These are phyloP conservation scores for Yamadazyma akitaensis DNA, from an alignment of 805 yeast genomes.

Conservation along the genomic window DNA sequence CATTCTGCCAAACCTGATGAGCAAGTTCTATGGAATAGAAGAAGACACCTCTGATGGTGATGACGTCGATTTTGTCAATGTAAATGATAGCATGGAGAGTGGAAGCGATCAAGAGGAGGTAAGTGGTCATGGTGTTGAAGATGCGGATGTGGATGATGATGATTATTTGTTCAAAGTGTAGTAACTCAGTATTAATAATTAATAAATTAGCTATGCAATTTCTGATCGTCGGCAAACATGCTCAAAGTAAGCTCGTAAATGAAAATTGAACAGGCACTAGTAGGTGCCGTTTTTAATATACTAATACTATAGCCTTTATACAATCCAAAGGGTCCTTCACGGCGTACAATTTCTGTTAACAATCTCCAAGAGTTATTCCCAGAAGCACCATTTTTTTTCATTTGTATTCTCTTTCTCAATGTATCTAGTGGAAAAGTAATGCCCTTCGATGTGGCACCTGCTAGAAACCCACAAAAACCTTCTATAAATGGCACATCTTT, in stretches of 20 bases:
- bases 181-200: not conserved
- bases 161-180: constrained; percentile 30
- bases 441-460: constrained; percentile 74
- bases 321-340: constrained; percentile 65
- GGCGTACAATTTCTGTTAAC: constrained; percentile 37
- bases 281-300: constrained; percentile 75
- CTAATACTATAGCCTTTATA: constrained; percentile 76
- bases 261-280: constrained; percentile 64
- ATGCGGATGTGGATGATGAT: constrained; percentile 21
- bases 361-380: constrained; percentile 16
- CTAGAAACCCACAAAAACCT: constrained; percentile 64
- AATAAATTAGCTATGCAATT: not conserved
- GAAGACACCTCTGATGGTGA: constrained; percentile 20
- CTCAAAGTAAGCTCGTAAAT: constrained; percentile 50
- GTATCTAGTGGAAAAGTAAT: constrained; percentile 85
- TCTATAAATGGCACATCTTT: constrained; percentile 40
- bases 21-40: constrained; percentile 24
- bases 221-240: not conserved
- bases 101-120: constrained; percentile 19
- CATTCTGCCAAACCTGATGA: constrained; percentile 39
- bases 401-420: constrained; percentile 72
- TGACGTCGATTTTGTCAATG: constrained; percentile 27
- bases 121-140: constrained; percentile 11
- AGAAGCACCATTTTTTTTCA: constrained; percentile 23
- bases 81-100: constrained; percentile 20